Percentiles rank a stretch among this genome's conserved stretches.
Evolutionary conservation across 306 rosid species (phyloP).

Genomic region (Clitoria ternatea): DNA sequence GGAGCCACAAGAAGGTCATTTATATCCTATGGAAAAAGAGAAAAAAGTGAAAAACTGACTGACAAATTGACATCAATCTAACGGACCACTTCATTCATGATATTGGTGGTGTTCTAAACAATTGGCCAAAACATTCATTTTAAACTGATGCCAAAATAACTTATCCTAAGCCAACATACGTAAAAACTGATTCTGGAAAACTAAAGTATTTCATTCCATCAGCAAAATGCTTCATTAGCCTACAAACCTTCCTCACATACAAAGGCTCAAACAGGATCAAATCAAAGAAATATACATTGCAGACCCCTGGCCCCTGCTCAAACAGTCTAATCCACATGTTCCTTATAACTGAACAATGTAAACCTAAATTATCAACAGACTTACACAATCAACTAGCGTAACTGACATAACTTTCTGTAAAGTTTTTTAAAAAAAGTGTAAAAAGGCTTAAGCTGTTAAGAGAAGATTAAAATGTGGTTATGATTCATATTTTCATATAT

Average conservation of each 20-base stretch:
- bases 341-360: not conserved
- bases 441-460: not conserved
- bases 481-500: not conserved
- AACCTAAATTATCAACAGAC: not conserved
- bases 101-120: not conserved
- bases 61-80: constrained; percentile 4
- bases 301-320: not conserved
- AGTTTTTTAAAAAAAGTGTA: not conserved
- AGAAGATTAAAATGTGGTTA: not conserved
- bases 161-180: not conserved
- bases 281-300: too few relatives aligned
- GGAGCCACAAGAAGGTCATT: not conserved
- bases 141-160: not conserved
- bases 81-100: not conserved
- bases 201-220: not conserved
- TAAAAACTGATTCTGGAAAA: not conserved
- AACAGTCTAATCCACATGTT: not conserved
- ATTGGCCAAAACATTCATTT: not conserved
- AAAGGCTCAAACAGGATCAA: not conserved
- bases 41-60: not conserved
- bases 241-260: not conserved
- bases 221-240: not conserved
- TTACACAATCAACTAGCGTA: not conserved
- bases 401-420: not conserved
- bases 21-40: constrained; percentile 2